These are phyloP conservation scores for Spizellomyces sp. DNA, from an alignment of 192 early-diverging fungal genomes.

Conservation along the genomic window DNA sequence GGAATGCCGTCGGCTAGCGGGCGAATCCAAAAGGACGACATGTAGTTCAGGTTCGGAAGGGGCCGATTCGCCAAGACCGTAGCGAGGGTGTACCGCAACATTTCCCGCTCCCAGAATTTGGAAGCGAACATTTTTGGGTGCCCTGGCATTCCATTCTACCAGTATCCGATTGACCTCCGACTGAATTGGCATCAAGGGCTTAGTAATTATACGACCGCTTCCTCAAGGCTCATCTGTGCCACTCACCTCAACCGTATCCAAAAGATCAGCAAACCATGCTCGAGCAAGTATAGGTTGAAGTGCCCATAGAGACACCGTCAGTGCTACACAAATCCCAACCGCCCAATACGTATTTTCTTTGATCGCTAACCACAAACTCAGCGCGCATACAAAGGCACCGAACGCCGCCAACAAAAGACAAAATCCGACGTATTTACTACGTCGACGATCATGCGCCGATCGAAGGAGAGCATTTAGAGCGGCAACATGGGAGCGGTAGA, in stretches of 20 bases:
- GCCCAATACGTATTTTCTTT: not conserved
- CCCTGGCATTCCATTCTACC: slow-evolving; percentile 26
- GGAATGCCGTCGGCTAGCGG: too few relatives aligned
- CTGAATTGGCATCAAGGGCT: not conserved
- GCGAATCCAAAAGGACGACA: not conserved
- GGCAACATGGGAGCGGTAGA: slow-evolving; percentile 35
- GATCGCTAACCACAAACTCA: not conserved
- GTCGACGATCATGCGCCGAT: not conserved
- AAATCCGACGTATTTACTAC: not conserved
- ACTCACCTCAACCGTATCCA: slow-evolving; percentile 15
- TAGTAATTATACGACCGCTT: not conserved
- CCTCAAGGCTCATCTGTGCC: not conserved
- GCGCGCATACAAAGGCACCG: not conserved
- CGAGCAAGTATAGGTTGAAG: slow-evolving; percentile 11
- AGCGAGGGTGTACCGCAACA: slow-evolving; percentile 7
- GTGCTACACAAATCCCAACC: not conserved
- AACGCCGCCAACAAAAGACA: not conserved
- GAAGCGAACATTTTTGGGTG: slow-evolving; percentile 23
- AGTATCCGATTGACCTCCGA: slow-evolving; percentile 12
- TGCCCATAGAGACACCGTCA: not conserved
- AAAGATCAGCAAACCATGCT: slow-evolving; percentile 14
- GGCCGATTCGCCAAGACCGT: too few relatives aligned
- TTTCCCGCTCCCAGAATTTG: not conserved
- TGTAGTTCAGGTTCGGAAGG: slow-evolving; percentile 5
- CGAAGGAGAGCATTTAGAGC: slow-evolving; percentile 27